Percentiles rank a stretch among this genome's conserved stretches.
Conservation (phyloP, 164 flowering plant species). For the Magnolia officinalis region DNA sequence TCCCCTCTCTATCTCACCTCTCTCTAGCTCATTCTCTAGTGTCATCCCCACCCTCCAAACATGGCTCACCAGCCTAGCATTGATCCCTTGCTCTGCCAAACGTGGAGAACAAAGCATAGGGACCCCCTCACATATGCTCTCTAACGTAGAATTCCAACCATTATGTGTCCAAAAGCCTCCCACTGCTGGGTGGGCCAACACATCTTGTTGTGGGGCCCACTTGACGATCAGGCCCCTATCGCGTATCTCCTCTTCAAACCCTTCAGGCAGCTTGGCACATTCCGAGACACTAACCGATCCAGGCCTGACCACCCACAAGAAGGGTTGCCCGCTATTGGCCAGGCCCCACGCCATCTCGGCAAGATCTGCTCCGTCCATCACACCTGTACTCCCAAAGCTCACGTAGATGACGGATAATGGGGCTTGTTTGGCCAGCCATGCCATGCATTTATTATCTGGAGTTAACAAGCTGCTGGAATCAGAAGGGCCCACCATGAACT, state of each 20-base stretch:
- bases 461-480: conserved; percentile 35
- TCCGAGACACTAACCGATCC: conserved; percentile 19
- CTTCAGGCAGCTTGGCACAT: conserved; percentile 19
- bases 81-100: conserved; percentile 35
- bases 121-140: conserved; percentile 5
- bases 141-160: conserved; percentile 30
- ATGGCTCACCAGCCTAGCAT: conserved; percentile 8
- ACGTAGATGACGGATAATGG: conserved; percentile 34
- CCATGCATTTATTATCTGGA: conserved; percentile 30
- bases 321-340: conserved; percentile 29
- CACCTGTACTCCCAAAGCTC: conserved; percentile 39
- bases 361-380: conserved; percentile 16
- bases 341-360: conserved; percentile 37
- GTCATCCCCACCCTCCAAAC: conserved; percentile 13
- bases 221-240: conserved; percentile 32
- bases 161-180: conserved; percentile 51
- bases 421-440: conserved; percentile 38
- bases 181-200: conserved; percentile 47
- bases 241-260: conserved; percentile 14
- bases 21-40: conserved; percentile 5
- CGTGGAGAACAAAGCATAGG: conserved; percentile 12
- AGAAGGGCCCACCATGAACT: conserved; percentile 7
- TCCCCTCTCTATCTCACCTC: conserved; percentile 2
- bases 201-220: conserved; percentile 64
- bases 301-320: conserved; percentile 45